Evolutionary conservation across 1,139 yeast genomes (phyloP), one percentile per base, ranked within the genome.

Genomic region (Saccharomyces hybrid): DNA sequence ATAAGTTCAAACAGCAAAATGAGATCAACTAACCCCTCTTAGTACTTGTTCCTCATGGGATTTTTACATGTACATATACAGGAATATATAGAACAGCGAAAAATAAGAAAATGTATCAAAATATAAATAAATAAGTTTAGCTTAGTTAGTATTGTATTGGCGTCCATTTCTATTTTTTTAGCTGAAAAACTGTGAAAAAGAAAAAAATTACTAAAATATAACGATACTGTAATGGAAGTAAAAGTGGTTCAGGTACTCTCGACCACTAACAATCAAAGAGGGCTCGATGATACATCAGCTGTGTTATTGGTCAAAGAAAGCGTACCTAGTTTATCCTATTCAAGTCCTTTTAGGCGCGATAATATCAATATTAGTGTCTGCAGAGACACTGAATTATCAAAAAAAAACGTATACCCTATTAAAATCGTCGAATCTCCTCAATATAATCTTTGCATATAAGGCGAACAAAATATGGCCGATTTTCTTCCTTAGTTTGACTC

Each of bases 1-100:
- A 91, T 61, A 74, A 71, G 27, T 93, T 91, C 72, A 89, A 86
- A 67, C 74, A 69, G 49, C 78, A 78, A 51, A 84, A 84, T 63
- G 75, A 75, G 31, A 68, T 81, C 53, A 67, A 64, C 48, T 75
- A 57, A 46, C 23, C 23, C 23, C 23, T 3, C 23, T 20, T 20
- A 20, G 9, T 20, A 14, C 23, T 13, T 8, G 11, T 34, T 34
- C 11, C 23, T 3, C 6, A 7, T 8, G 9, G 42, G 14, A 3
- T 34, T 30, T n/a, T 8, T 11, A 13, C 13, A 31, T 13, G 34
- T 31, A 31, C 34, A 11, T 38, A 38, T 13, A 38, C 11, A 16
- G 3, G 16, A 14, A 38, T 16, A 38, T 38, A 38, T 16, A 38
- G 5, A 6, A 38, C 1, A 20, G 1, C 23, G 20, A 16, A 16